A percentile compares a stretch with the other conserved stretches of the same genome.
Conservation (phyloP, 164 flowering plant genomes). For the Chloranthus sessilifolius region DNA sequence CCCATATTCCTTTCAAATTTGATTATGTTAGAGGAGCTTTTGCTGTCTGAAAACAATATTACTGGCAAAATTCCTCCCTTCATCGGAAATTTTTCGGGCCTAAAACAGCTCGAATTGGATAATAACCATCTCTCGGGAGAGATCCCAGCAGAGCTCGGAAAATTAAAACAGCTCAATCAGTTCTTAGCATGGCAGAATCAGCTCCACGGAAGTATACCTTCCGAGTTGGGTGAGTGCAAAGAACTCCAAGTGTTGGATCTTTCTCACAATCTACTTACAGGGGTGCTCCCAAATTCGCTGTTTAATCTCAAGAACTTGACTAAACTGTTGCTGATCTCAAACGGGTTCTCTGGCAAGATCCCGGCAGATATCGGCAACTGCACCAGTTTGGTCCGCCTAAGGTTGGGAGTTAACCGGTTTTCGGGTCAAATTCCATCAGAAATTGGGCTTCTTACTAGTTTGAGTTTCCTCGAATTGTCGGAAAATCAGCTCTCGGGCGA, state of each 20-base stretch:
- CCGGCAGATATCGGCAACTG: conserved; percentile 51
- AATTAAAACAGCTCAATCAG: conserved; percentile 35
- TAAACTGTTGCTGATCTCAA: conserved; percentile 45
- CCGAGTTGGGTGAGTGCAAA: conserved; percentile 36
- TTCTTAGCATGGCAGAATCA: conserved; percentile 69
- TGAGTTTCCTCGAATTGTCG: conserved; percentile 55
- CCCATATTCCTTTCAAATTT: conserved; percentile 31
- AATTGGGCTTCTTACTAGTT: conserved; percentile 30
- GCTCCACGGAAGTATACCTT: conserved; percentile 46
- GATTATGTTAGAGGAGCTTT: conserved; percentile 36
- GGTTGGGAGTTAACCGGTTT: conserved; percentile 45
- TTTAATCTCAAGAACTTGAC: conserved; percentile 45
- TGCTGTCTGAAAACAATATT: conserved; percentile 38
- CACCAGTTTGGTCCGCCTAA: conserved; percentile 36
- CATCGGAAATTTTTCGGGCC: conserved; percentile 30
- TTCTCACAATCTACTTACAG: conserved; percentile 50
- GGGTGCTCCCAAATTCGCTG: conserved; percentile 38
- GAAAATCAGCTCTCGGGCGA: conserved; percentile 40
- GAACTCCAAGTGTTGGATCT: conserved; percentile 52
- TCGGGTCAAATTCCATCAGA: conserved; percentile 46
- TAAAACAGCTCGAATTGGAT: conserved; percentile 54
- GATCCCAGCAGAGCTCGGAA: conserved; percentile 46
- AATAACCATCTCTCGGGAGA: conserved; percentile 42
- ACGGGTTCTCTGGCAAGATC: conserved; percentile 41
- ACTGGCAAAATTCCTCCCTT: conserved; percentile 41